Evolutionary conservation across 345 rosid species (phyloP), one percentile per base, ranked within the genome.

Genomic region (Isatis tinctoria): DNA sequence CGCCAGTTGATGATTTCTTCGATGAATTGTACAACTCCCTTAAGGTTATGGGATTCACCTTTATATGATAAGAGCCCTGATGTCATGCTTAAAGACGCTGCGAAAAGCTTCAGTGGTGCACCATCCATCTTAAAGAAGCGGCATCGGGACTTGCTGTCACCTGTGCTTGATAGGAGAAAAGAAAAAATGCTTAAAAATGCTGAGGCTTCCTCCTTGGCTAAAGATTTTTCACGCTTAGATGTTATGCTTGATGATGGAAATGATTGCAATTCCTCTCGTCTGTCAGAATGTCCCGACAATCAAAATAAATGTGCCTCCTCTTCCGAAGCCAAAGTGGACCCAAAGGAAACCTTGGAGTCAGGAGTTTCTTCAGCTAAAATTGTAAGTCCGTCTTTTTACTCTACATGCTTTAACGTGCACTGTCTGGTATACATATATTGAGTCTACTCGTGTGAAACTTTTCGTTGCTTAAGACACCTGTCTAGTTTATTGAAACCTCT

Each of bases 1-100:
- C 99, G 99, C 44, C 99, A 95, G 80, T 77, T 92, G 74, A 88
- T 89, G 97, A 83, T 88, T 84, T 86, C 97, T 65, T 88, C 99
- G 54, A 83, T 83, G 85, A 83, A 81, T 79, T 90, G 92, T 82
- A 82, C 88, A 63, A 86, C 96, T 73, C 99, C 99, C 48, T 88
- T 85, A 78, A 83, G 90, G 83, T 78, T 90, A 79, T 92, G 99
- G 99, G 97, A 87, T 72, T 92, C 99, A 32, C 94, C 98, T 27
- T 73, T 86, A 60, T 74, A 71, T 13, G 97, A 88, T 69, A 83
- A 68, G 69, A 88, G 85, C 78, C 92, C 98, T 52, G 92, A 88
- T 81, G 87, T 84, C 51, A 82, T 83, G 76, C 90, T 84, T 74
- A 88, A 83, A 76, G 90, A 86, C 82, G 89, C 94, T 44, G 87